Conservation (phyloP, 139 green algal species). For the Nannochloris sp. region DNA sequence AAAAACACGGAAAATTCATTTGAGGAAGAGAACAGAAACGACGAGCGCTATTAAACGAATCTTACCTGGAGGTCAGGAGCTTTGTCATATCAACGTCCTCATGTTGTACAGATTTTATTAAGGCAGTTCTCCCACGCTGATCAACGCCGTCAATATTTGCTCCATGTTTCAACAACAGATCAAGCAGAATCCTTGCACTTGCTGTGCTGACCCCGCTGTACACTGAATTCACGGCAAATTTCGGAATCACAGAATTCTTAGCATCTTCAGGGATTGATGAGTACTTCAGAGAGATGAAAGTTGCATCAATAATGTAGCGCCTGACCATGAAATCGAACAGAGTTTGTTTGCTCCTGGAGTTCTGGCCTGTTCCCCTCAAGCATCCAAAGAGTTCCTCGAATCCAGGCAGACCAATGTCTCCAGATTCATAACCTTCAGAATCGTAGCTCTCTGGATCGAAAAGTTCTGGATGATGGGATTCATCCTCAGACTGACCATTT, state of each 20-base stretch:
- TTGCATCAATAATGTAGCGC: not conserved
- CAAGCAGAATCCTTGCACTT: not conserved
- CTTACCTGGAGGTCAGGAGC: not conserved
- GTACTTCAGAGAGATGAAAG: not conserved
- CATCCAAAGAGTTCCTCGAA: not conserved
- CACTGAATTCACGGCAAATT: not conserved
- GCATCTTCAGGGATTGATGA: not conserved
- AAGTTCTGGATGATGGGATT: not conserved
- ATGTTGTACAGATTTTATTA: not conserved
- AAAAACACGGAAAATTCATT: no score
- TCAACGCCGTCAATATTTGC: not conserved
- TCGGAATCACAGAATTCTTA: not conserved
- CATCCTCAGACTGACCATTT: not conserved
- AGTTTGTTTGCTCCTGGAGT: not conserved
- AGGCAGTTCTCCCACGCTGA: not conserved
- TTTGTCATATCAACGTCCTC: not conserved
- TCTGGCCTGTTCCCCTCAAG: not conserved
- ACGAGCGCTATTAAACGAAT: no score
- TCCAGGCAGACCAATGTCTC: not conserved
- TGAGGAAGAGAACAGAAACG: no score
- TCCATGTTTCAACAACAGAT: not conserved
- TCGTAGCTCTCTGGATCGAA: not conserved
- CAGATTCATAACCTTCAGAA: not conserved
- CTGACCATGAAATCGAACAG: not conserved
- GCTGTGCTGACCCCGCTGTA: not conserved